Conservation (phyloP, 495 filamentous ascomycete species). For the Sordaria brevicollis region DNA sequence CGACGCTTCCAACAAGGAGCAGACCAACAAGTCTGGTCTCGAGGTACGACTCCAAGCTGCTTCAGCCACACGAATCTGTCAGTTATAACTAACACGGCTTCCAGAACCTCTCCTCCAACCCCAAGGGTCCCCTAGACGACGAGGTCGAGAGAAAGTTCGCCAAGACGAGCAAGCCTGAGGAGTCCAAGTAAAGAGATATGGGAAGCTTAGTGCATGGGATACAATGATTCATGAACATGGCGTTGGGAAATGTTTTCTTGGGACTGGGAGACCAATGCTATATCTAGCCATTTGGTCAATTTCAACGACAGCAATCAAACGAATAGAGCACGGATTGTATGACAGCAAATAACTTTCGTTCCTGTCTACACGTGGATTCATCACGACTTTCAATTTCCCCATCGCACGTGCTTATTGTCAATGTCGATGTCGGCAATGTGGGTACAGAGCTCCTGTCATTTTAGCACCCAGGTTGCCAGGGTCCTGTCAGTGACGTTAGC, state of each 20-base stretch:
- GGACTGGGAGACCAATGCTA: neutral
- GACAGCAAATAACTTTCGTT: neutral
- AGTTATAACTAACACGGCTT: conserved; percentile 5
- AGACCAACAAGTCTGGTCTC: conserved; percentile 35
- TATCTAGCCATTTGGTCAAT: neutral
- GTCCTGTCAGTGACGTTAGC: neutral
- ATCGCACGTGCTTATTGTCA: neutral
- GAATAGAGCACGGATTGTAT: neutral
- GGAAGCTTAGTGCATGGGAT: neutral
- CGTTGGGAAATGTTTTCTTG: conserved; percentile 3
- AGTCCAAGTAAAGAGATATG: neutral
- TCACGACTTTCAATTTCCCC: neutral
- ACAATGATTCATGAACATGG: neutral
- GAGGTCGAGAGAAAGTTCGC: conserved; percentile 53
- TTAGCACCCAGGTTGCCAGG: neutral
- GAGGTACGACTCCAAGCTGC: conserved; percentile 21
- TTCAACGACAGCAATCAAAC: neutral
- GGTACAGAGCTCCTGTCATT: neutral
- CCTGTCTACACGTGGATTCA: neutral
- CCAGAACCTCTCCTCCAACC: conserved; percentile 53
- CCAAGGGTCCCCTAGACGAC: conserved; percentile 57
- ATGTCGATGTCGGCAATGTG: neutral
- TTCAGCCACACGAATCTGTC: neutral
- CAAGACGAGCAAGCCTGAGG: conserved; percentile 23
- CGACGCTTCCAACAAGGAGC: conserved; percentile 36